These are phyloP conservation scores for Malus sieversii DNA, from an alignment of 306 rosid genomes.

Conservation along the genomic window DNA sequence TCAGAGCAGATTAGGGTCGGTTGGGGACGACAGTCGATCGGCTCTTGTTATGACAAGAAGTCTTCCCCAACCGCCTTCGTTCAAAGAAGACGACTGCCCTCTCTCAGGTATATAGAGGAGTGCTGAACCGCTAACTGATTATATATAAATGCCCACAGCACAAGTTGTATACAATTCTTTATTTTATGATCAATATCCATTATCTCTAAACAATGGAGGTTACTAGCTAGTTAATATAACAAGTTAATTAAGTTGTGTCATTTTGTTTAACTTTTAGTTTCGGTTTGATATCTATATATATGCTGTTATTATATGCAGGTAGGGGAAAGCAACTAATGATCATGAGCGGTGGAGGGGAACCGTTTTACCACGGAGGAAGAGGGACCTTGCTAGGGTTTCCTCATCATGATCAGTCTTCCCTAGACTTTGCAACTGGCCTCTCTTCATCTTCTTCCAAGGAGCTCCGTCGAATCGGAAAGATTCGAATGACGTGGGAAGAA, in stretches of 20 bases:
- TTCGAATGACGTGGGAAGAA: constrained; percentile 88
- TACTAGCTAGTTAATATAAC: neutral
- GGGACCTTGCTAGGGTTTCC: constrained; percentile 46
- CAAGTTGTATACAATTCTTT: neutral
- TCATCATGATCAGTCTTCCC: constrained; percentile 3
- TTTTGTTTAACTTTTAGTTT: neutral
- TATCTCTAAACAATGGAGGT: neutral
- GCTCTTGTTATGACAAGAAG: constrained; percentile 20
- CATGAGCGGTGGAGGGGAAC: constrained; percentile 39
- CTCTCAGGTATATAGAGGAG: constrained; percentile 37
- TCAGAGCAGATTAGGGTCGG: constrained; percentile 36
- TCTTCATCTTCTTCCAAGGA: constrained; percentile 37
- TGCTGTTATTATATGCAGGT: constrained; percentile 20
- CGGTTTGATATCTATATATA: neutral
- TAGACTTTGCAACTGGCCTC: constrained; percentile 39
- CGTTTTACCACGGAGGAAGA: constrained; percentile 43
- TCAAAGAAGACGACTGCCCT: constrained; percentile 55
- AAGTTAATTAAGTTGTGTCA: neutral
- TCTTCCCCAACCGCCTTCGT: constrained; percentile 53
- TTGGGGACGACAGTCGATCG: constrained; percentile 30
- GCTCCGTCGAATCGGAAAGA: constrained; percentile 73
- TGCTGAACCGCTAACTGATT: neutral
- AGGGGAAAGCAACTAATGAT: constrained; percentile 50
- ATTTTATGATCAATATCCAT: neutral
- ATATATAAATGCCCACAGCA: neutral